A percentile compares a stretch with the other conserved stretches of the same genome.
phyloP scores from a whole-genome alignment of 2,329 filamentous ascomycete species.

The Botrytis medusae region DNA sequence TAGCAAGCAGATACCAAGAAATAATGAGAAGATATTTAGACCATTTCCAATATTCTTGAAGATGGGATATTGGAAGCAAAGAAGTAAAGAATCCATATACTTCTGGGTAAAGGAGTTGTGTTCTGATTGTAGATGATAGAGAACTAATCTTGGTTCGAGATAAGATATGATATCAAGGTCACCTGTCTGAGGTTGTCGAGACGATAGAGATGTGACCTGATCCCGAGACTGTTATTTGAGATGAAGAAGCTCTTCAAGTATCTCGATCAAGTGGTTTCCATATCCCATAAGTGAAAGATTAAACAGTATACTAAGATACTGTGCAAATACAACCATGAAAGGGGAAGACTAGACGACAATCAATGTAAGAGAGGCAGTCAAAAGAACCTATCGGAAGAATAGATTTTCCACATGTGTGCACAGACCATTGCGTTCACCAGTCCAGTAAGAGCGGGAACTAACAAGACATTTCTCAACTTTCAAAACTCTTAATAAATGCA shows the following conservation, averaged over 20 bases:
- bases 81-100: background rate
- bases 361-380: background rate
- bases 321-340: too few relatives aligned
- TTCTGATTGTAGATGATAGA: background rate
- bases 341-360: background rate
- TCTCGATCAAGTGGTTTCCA: background rate
- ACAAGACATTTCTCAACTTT: background rate
- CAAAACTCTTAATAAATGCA: background rate
- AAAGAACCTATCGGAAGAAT: conserved; percentile 6
- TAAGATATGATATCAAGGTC: background rate
- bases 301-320: background rate
- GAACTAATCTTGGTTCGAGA: background rate
- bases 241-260: background rate
- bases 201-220: background rate
- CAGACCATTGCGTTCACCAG: background rate
- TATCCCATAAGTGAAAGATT: background rate
- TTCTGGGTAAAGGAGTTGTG: background rate
- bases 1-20: background rate
- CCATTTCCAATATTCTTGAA: background rate
- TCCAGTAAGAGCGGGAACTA: background rate
- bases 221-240: background rate
- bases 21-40: conserved; percentile 1
- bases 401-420: background rate
- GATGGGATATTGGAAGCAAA: background rate
- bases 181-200: background rate